These are phyloP conservation scores for Glycyrrhiza uralensis DNA, from an alignment of 306 rosid genomes.

Conservation along the genomic window DNA sequence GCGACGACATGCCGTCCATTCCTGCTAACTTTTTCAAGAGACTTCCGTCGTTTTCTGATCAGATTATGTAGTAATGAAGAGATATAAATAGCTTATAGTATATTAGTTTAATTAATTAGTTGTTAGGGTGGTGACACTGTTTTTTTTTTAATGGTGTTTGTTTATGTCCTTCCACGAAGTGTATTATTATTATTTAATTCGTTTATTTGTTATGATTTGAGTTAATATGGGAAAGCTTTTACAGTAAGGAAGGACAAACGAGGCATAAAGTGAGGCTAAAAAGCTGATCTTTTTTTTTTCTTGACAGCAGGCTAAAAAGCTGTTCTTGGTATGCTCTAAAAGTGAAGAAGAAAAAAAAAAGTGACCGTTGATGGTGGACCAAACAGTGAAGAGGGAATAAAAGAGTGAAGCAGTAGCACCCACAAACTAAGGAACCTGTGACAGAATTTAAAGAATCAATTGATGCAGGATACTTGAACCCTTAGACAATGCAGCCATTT, in stretches of 20 bases:
- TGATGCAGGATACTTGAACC: background rate
- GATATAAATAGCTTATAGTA: background rate
- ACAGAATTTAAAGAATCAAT: background rate
- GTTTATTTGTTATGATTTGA: constrained; percentile 10
- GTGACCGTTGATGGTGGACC: constrained; percentile 12
- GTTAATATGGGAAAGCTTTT: background rate
- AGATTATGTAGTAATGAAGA: constrained; percentile 45
- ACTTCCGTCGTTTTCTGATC: constrained; percentile 73
- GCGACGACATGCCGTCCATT: constrained; percentile 77
- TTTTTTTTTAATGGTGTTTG: background rate
- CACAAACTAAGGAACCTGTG: background rate
- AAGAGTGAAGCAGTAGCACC: background rate
- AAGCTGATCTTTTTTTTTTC: too few species aligned
- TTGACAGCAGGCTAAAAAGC: too few species aligned
- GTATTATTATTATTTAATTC: background rate
- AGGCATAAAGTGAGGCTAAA: too few species aligned
- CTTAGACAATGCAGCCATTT: background rate
- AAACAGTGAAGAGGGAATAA: background rate
- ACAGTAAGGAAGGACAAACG: background rate
- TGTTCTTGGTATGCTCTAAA: too few species aligned
- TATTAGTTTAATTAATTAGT: background rate
- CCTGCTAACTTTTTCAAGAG: constrained; percentile 67
- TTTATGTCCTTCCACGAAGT: background rate
- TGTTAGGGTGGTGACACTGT: background rate
- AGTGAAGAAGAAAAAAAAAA: too few species aligned